phyloP scores from a whole-genome alignment of 768 basidiomycete genomes.

The Macrolepiota fuliginosa region DNA sequence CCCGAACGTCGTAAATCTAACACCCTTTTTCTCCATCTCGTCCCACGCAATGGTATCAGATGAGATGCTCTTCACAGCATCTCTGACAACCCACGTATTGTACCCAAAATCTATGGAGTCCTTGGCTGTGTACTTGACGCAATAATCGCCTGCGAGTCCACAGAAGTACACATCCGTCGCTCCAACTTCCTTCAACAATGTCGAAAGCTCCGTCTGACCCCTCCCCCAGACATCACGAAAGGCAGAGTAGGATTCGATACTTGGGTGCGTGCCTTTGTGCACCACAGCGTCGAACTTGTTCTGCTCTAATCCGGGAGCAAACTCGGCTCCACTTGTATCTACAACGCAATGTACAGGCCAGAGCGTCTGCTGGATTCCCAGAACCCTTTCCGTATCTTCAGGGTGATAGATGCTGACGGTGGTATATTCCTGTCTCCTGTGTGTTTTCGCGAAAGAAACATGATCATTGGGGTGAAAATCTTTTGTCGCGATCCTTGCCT shows the following conservation, averaged over 20 bases:
- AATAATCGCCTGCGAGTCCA: constrained; percentile 78
- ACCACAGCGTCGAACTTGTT: constrained; percentile 40
- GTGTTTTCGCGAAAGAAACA: constrained; percentile 65
- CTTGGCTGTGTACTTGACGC: constrained; percentile 59
- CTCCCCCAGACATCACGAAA: constrained; percentile 61
- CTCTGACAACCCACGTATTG: constrained; percentile 47
- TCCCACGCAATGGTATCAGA: constrained; percentile 32
- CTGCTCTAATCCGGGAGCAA: constrained; percentile 52
- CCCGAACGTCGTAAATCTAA: constrained; percentile 22
- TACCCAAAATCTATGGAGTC: constrained; percentile 51
- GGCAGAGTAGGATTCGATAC: constrained; percentile 80
- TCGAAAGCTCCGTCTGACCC: constrained; percentile 45
- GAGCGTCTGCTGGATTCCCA: constrained; percentile 49
- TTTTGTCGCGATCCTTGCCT: constrained; percentile 48
- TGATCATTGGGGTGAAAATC: constrained; percentile 63
- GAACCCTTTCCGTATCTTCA: constrained; percentile 27
- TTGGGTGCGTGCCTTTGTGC: constrained; percentile 53
- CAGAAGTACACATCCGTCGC: constrained; percentile 62
- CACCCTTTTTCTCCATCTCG: constrained; percentile 30
- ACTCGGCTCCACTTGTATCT: constrained; percentile 53
- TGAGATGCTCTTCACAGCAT: constrained; percentile 45
- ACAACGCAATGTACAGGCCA: constrained; percentile 85
- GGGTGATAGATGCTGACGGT: constrained; percentile 42
- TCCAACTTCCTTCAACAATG: constrained; percentile 33
- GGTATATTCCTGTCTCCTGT: constrained; percentile 32